phyloP scores from a whole-genome alignment of 176 grass and related monocot genomes.

The Miscanthus lutarioriparius region DNA sequence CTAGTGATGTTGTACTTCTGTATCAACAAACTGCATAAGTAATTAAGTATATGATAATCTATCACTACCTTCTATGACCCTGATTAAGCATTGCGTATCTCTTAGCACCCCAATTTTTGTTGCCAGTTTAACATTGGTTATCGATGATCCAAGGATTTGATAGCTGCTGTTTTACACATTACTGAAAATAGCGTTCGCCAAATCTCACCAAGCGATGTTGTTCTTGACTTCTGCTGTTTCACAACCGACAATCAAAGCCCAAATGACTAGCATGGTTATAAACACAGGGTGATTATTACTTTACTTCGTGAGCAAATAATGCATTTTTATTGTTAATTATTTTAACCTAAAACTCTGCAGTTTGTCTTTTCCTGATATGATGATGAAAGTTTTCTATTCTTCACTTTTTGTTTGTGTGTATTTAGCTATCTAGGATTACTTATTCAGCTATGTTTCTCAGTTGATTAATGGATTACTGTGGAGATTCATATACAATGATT shows the following conservation, averaged over 20 bases:
- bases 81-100: not conserved
- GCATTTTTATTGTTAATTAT: slow-evolving; percentile 9
- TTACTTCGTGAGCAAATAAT: not conserved
- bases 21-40: not conserved
- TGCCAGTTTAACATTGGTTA: not conserved
- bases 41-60: not conserved
- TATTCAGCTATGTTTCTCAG: slow-evolving; percentile 37
- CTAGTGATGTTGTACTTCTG: not conserved
- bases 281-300: not conserved
- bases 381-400: not conserved
- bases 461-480: slow-evolving; percentile 49
- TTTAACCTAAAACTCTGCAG: not conserved
- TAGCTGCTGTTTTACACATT: not conserved
- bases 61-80: not conserved
- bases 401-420: not conserved
- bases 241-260: not conserved
- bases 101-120: not conserved
- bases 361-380: not conserved
- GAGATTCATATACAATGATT: slow-evolving; percentile 50
- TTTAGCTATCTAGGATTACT: slow-evolving; percentile 31
- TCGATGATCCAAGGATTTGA: not conserved
- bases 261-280: not conserved
- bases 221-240: not conserved
- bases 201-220: not conserved
- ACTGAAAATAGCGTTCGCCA: not conserved